Percentiles rank a stretch among this genome's conserved stretches.
phyloP scores from a whole-genome alignment of 2,329 filamentous ascomycete genomes.

The Pseudogymnoascus sp. region DNA sequence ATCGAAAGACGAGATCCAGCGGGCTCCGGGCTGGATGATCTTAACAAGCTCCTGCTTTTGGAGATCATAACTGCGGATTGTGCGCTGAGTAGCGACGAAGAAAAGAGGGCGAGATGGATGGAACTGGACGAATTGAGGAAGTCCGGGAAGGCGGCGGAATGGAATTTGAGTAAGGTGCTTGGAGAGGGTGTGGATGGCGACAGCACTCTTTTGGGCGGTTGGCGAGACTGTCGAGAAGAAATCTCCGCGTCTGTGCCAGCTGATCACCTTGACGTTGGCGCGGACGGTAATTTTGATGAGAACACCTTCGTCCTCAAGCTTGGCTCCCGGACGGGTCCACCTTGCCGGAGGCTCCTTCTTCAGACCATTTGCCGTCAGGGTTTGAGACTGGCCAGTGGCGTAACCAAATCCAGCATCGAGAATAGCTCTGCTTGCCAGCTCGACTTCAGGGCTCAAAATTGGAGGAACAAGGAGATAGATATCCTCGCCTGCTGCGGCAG shows the following conservation, averaged over 20 bases:
- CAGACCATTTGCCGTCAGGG: conserved; percentile 42
- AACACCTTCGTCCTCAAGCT: conserved; percentile 69
- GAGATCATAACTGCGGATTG: conserved; percentile 89
- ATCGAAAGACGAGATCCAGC: conserved; percentile 91
- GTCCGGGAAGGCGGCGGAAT: conserved; percentile 68
- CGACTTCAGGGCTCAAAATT: conserved; percentile 61
- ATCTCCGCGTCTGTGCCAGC: conserved; percentile 90
- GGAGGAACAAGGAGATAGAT: conserved; percentile 77
- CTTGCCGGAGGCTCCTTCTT: conserved; percentile 70
- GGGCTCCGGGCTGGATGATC: conserved; percentile 84
- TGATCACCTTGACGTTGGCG: conserved; percentile 74
- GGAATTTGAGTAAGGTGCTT: conserved; percentile 94
- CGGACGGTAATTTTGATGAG: conserved; percentile 73
- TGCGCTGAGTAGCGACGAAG: conserved; percentile 91
- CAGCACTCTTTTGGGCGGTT: conserved; percentile 65
- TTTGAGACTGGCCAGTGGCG: conserved; percentile 57
- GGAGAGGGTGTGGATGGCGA: conserved; percentile 89
- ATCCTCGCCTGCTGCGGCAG: conserved; percentile 76
- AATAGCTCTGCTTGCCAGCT: conserved; percentile 65
- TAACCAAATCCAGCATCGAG: conserved; percentile 91
- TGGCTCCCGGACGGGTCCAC: conserved; percentile 71
- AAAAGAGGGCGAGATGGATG: conserved; percentile 88
- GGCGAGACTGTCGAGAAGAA: conserved; percentile 91
- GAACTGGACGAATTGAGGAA: conserved; percentile 84
- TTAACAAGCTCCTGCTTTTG: conserved; percentile 87